Evolutionary conservation across 2,329 filamentous ascomycete species (phyloP).

Genomic region (Fusarium metavorans): DNA sequence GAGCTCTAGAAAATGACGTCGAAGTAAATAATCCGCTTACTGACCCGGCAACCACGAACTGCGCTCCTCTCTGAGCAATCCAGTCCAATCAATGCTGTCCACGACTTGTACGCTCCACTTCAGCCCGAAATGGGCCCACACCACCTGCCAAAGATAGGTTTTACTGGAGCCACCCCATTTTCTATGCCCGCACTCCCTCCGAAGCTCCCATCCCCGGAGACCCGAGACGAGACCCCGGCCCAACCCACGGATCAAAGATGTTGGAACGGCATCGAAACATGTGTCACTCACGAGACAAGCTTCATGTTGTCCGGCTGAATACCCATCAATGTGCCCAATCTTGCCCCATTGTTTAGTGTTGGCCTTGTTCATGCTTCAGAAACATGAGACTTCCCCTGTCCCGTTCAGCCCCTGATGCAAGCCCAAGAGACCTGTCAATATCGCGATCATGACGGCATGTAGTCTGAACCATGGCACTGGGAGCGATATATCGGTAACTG

Average conservation of each 20-base stretch:
- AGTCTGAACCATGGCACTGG: background rate
- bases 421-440: background rate
- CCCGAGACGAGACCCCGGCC: background rate
- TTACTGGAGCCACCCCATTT: background rate
- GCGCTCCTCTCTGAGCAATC: background rate
- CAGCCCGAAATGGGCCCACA: background rate
- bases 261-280: background rate
- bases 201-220: conserved; percentile 1
- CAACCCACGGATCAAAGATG: background rate
- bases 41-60: conserved; percentile 42
- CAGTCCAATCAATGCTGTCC: conserved; percentile 32
- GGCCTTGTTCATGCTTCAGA: background rate
- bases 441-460: background rate
- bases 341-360: background rate
- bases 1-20: conserved; percentile 45
- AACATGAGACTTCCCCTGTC: background rate
- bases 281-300: background rate
- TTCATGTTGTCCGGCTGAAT: background rate
- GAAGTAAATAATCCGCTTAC: conserved; percentile 45
- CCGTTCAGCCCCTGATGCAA: background rate
- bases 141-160: background rate
- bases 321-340: background rate
- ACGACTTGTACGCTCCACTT: conserved; percentile 28
- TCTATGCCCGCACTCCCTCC: conserved; percentile 6
- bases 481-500: background rate